Evolutionary conservation across 1,139 yeast genomes (phyloP).

Genomic region (Yamadazyma atmosphaerica): DNA sequence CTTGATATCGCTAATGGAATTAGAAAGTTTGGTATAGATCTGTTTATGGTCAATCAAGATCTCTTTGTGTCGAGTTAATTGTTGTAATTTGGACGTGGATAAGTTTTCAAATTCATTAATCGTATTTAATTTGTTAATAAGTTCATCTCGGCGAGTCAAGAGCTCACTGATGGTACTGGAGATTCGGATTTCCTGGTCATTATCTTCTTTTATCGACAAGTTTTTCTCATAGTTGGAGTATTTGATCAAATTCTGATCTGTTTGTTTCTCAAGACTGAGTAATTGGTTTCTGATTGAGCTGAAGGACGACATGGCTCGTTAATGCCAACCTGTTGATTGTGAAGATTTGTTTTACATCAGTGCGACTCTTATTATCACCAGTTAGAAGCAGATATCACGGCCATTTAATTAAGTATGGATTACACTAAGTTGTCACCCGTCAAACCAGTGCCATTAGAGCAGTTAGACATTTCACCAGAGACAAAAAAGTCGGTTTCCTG

Average conservation of each 20-base stretch:
- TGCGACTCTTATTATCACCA: no score
- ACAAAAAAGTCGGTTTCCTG: constrained; percentile 3
- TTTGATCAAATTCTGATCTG: constrained; percentile 38
- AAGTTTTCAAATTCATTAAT: constrained; percentile 59
- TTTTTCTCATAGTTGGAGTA: constrained; percentile 33
- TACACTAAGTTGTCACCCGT: constrained; percentile 5
- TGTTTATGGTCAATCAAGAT: constrained; percentile 67
- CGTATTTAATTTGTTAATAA: constrained; percentile 35
- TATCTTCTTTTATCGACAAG: constrained; percentile 23
- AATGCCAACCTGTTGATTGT: no score
- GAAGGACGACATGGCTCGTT: constrained; percentile 48
- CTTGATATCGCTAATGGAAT: constrained; percentile 69
- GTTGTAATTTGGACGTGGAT: constrained; percentile 76
- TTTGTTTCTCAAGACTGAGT: constrained; percentile 42
- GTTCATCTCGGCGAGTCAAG: constrained; percentile 33
- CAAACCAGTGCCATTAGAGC: constrained; percentile 19
- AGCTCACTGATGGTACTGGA: constrained; percentile 50
- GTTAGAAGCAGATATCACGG: no score
- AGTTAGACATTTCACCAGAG: constrained; percentile 8
- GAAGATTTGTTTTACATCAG: no score
- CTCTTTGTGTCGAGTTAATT: constrained; percentile 80
- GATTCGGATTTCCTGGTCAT: constrained; percentile 67
- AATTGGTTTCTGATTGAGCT: constrained; percentile 42
- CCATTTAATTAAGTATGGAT: neutral
- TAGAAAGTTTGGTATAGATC: constrained; percentile 60